Evolutionary conservation across 768 basidiomycete species (phyloP).

Genomic region (Russula brevipes): DNA sequence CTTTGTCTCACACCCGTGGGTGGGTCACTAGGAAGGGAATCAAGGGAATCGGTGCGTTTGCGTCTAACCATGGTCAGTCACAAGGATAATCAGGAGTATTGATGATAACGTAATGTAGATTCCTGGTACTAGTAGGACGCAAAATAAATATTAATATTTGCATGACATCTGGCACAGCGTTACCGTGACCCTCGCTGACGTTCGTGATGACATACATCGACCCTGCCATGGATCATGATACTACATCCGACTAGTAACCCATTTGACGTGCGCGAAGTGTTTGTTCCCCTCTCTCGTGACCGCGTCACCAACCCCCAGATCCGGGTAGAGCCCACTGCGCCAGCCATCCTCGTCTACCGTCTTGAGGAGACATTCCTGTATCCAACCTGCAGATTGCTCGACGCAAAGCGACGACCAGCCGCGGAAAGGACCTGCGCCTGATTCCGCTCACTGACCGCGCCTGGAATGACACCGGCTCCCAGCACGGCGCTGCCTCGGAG

Average conservation of each 20-base stretch:
- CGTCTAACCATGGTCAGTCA: no score
- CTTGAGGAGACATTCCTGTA: conserved; percentile 88
- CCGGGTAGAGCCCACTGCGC: conserved; percentile 69
- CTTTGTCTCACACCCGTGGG: no score
- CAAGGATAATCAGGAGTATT: no score
- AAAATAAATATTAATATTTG: no score
- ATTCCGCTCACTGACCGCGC: conserved; percentile 68
- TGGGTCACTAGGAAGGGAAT: no score
- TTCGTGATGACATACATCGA: no score
- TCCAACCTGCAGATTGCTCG: conserved; percentile 67
- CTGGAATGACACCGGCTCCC: conserved; percentile 92
- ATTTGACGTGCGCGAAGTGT: conserved; percentile 73
- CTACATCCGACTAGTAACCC: no score
- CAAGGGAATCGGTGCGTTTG: no score
- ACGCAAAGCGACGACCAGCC: conserved; percentile 67
- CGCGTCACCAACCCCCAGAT: conserved; percentile 64
- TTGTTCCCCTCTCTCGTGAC: conserved; percentile 61
- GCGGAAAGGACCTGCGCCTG: conserved; percentile 64
- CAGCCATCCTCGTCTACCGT: conserved; percentile 87
- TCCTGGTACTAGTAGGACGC: no score
- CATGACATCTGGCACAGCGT: no score
- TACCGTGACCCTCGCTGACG: no score
- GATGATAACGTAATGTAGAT: no score
- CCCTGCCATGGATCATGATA: conserved; percentile 21
- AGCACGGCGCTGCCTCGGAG: conserved; percentile 40